Evolutionary conservation across 2,329 filamentous ascomycete species (phyloP).

Genomic region (Chalaropsis thielavioides): DNA sequence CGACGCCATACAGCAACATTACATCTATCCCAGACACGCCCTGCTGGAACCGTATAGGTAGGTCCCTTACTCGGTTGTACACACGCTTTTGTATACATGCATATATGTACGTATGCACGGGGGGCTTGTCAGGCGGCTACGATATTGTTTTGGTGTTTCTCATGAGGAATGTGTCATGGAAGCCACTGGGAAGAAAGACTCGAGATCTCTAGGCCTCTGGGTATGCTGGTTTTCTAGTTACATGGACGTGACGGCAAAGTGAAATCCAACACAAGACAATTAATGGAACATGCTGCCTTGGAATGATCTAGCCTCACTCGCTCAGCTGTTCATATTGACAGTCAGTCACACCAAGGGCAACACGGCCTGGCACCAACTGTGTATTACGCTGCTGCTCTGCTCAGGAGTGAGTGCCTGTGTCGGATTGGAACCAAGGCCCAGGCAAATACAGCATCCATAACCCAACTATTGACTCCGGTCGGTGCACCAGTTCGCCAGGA

Average conservation of each 20-base stretch:
- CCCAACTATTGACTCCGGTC: no score
- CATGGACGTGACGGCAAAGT: background rate
- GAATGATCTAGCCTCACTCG: background rate
- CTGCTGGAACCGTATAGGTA: background rate
- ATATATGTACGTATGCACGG: background rate
- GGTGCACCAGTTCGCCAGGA: no score
- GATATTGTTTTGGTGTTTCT: background rate
- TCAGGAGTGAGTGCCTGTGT: no score
- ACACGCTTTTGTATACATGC: background rate
- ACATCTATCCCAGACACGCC: background rate
- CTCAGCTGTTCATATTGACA: background rate
- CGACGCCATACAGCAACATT: background rate
- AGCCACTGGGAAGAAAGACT: background rate
- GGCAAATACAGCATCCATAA: no score
- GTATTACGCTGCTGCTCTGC: no score
- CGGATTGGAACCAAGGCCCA: no score
- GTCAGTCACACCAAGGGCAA: no score
- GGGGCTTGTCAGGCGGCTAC: background rate
- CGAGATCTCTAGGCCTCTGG: background rate
- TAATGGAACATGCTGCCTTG: background rate
- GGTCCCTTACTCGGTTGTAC: background rate
- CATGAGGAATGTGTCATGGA: background rate
- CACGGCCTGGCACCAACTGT: no score
- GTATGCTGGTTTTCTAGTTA: background rate
- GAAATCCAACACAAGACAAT: background rate